These are phyloP conservation scores for Saccharomycopsis fibuligera DNA, from an alignment of 805 yeast genomes.

Conservation along the genomic window DNA sequence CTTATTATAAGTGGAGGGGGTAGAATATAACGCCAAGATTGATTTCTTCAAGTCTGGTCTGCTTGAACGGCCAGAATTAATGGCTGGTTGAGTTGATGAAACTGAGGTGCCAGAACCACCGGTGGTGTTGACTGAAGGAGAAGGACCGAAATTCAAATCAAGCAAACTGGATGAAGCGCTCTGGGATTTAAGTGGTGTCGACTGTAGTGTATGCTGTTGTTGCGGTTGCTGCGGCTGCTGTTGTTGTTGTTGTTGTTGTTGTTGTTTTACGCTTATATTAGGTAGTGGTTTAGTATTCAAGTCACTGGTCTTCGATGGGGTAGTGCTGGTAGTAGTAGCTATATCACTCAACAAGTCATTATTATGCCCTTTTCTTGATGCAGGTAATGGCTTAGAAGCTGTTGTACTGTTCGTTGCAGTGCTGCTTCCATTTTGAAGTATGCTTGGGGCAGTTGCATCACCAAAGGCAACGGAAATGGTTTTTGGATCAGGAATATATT, in stretches of 20 bases:
- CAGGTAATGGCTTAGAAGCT: background rate
- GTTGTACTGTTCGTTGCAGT: background rate
- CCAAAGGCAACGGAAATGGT: conserved; percentile 15
- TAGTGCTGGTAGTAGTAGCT: background rate
- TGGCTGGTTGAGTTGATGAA: conserved; percentile 11
- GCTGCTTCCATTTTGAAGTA: background rate
- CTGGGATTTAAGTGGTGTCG: background rate
- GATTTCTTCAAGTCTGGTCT: conserved; percentile 90
- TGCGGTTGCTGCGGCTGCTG: too few species aligned
- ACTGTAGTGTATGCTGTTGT: too few species aligned
- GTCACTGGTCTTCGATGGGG: background rate
- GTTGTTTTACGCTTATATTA: too few species aligned
- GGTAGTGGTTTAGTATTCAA: background rate
- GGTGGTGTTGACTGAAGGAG: conserved; percentile 20
- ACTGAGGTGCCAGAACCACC: conserved; percentile 13
- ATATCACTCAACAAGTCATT: background rate
- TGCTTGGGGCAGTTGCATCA: conserved; percentile 20
- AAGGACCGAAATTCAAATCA: conserved; percentile 20
- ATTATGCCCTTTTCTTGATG: too few species aligned
- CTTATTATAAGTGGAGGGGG: conserved; percentile 35
- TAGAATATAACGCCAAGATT: conserved; percentile 79
- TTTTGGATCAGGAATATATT: conserved; percentile 52
- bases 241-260: too few species aligned
- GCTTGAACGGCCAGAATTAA: conserved; percentile 15
- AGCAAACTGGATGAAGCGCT: conserved; percentile 11